These are phyloP conservation scores for Xylariaceae sp. DNA, from an alignment of 2,329 filamentous ascomycete species.

Conservation along the genomic window DNA sequence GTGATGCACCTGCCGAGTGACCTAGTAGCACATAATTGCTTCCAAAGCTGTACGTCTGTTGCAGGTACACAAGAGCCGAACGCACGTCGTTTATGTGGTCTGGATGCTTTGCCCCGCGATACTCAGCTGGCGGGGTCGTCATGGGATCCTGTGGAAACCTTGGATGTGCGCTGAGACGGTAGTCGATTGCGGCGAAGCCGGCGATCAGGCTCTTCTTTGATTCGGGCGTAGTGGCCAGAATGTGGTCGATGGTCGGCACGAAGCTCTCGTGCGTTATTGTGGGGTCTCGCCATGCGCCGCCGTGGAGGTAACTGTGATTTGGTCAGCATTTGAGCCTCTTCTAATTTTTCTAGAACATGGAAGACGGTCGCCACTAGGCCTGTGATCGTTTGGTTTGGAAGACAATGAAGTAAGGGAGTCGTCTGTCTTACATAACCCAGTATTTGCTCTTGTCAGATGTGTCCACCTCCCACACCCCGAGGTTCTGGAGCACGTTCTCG, in stretches of 20 bases:
- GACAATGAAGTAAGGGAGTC: background rate
- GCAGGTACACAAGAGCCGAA: conserved; percentile 47
- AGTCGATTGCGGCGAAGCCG: conserved; percentile 62
- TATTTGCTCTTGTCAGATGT: conserved; percentile 19
- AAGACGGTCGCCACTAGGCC: too few relatives aligned
- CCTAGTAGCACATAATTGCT: conserved; percentile 53
- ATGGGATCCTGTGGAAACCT: conserved; percentile 41
- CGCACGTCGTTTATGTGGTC: conserved; percentile 58
- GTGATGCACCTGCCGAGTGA: conserved; percentile 60
- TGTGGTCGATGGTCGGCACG: conserved; percentile 38
- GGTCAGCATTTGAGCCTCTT: conserved; percentile 1
- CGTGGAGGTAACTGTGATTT: conserved; percentile 50
- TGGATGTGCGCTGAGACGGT: conserved; percentile 57
- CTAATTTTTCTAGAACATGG: too few relatives aligned
- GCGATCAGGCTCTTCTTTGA: conserved; percentile 36
- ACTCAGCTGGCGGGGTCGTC: conserved; percentile 29
- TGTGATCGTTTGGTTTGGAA: too few relatives aligned
- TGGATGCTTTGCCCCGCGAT: conserved; percentile 51
- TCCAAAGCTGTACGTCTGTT: conserved; percentile 40
- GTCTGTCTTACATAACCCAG: conserved; percentile 29
- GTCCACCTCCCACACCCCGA: conserved; percentile 42
- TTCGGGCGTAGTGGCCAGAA: conserved; percentile 28
- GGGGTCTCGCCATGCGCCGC: conserved; percentile 62
- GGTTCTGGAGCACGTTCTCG: conserved; percentile 39
- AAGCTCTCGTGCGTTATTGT: conserved; percentile 44